Evolutionary conservation across 2,329 filamentous ascomycete species (phyloP).

Genomic region (Phyllosticta ampelicida): DNA sequence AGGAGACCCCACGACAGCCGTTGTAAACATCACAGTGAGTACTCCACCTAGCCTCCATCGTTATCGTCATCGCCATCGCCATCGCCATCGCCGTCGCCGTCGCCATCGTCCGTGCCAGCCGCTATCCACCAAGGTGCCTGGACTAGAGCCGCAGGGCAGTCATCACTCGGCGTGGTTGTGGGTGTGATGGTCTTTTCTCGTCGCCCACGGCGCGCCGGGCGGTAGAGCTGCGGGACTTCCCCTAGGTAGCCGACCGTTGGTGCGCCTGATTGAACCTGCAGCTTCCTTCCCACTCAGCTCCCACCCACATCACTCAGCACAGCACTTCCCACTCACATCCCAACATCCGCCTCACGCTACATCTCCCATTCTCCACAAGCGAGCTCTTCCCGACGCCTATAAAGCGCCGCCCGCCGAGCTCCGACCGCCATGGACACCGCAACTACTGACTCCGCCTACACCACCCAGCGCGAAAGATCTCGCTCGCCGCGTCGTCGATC

Average conservation of each 20-base stretch:
- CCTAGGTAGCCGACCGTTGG: slow-evolving; percentile 11
- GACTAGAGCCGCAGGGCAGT: background rate
- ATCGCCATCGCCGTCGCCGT: too few species aligned
- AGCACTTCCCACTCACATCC: slow-evolving; percentile 5
- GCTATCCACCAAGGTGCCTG: slow-evolving; percentile 1
- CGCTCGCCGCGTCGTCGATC: slow-evolving; percentile 60
- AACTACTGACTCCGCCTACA: slow-evolving; percentile 9
- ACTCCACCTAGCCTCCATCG: too few species aligned
- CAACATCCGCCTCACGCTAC: background rate
- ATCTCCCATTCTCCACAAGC: slow-evolving; percentile 6
- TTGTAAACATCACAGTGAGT: background rate
- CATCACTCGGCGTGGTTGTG: slow-evolving; percentile 1
- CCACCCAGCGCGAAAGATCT: slow-evolving; percentile 66
- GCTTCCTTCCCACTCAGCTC: slow-evolving; percentile 6
- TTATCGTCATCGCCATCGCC: too few species aligned
- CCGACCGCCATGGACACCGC: slow-evolving; percentile 6
- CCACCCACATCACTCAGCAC: background rate
- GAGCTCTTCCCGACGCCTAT: slow-evolving; percentile 3
- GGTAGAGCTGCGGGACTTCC: slow-evolving; percentile 10
- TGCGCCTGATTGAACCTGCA: slow-evolving; percentile 8
- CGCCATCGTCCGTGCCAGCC: too few species aligned
- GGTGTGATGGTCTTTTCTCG: background rate
- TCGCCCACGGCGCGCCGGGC: slow-evolving; percentile 4
- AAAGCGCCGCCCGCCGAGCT: slow-evolving; percentile 5
- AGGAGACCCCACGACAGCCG: too few species aligned